phyloP scores from a whole-genome alignment of 164 flowering plant species.

The Kingdonia uniflora region DNA sequence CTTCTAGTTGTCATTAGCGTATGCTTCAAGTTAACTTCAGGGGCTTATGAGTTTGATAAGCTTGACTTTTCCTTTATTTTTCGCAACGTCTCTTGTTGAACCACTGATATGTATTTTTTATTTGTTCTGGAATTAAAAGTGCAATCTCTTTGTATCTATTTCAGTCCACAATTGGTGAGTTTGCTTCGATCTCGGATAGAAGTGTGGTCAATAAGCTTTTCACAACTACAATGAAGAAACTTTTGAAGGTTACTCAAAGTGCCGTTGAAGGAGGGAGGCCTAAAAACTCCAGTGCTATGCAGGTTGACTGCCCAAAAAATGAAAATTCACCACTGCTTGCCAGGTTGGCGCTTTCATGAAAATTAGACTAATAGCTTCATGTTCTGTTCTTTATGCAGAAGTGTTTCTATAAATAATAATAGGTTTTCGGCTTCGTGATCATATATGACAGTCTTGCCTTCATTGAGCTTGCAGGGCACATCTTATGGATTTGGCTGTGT shows the following conservation, averaged over 20 bases:
- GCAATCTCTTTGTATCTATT: slow-evolving; percentile 6
- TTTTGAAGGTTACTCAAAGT: slow-evolving; percentile 47
- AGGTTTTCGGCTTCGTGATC: not conserved
- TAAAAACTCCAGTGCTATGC: slow-evolving; percentile 36
- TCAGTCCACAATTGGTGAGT: slow-evolving; percentile 63
- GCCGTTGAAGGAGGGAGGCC: slow-evolving; percentile 28
- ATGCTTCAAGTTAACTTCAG: no score
- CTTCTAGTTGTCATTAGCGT: no score
- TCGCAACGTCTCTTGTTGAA: no score
- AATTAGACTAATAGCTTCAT: not conserved
- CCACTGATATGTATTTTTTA: no score
- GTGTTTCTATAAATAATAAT: not conserved
- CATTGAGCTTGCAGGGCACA: slow-evolving; percentile 45
- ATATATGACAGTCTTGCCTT: not conserved
- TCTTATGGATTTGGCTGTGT: slow-evolving; percentile 64
- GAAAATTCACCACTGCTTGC: slow-evolving; percentile 26
- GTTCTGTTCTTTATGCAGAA: not conserved
- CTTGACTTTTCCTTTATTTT: no score
- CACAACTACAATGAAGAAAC: slow-evolving; percentile 43
- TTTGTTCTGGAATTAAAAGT: no score
- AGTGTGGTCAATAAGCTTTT: slow-evolving; percentile 35
- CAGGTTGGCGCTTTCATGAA: slow-evolving; percentile 31
- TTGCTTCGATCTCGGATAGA: slow-evolving; percentile 79
- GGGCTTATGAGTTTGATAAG: no score
- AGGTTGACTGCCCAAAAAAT: slow-evolving; percentile 34